These are phyloP conservation scores for Penicillium sp. DNA, from an alignment of 2,329 filamentous ascomycete genomes.

Conservation along the genomic window DNA sequence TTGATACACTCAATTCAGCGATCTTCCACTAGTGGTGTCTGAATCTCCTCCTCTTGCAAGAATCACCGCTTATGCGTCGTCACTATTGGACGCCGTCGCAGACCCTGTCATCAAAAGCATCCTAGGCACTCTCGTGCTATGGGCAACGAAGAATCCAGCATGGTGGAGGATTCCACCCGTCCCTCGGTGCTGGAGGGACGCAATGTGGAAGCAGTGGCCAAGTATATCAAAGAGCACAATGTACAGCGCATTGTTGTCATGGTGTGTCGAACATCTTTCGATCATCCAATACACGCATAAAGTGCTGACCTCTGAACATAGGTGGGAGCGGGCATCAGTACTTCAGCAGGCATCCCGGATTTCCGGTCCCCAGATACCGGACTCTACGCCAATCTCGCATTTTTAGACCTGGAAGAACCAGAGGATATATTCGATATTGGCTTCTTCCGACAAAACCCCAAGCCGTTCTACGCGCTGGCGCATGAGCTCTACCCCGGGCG, in stretches of 20 bases:
- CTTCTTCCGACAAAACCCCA: constrained; percentile 82
- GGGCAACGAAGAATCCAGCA: constrained; percentile 80
- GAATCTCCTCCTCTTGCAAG: background rate
- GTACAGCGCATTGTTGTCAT: constrained; percentile 78
- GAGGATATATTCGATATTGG: constrained; percentile 93
- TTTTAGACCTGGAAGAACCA: constrained; percentile 81
- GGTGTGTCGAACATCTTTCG: constrained; percentile 46
- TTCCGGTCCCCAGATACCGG: constrained; percentile 93
- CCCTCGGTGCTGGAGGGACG: constrained; percentile 70
- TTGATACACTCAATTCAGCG: background rate
- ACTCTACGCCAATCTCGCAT: constrained; percentile 87
- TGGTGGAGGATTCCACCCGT: constrained; percentile 65
- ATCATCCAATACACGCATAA: background rate
- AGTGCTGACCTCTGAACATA: constrained; percentile 29
- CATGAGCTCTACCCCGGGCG: constrained; percentile 90
- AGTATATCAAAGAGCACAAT: constrained; percentile 72
- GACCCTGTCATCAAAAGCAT: constrained; percentile 26
- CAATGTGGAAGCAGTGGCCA: constrained; percentile 74
- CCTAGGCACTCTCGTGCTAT: constrained; percentile 54
- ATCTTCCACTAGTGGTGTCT: background rate
- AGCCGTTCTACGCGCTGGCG: constrained; percentile 89
- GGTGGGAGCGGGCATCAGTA: constrained; percentile 80
- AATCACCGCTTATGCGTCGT: background rate
- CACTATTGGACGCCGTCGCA: constrained; percentile 32
- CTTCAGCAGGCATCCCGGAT: constrained; percentile 71